phyloP scores from a whole-genome alignment of 805 yeast genomes.

The Lipomyces oligophaga region DNA sequence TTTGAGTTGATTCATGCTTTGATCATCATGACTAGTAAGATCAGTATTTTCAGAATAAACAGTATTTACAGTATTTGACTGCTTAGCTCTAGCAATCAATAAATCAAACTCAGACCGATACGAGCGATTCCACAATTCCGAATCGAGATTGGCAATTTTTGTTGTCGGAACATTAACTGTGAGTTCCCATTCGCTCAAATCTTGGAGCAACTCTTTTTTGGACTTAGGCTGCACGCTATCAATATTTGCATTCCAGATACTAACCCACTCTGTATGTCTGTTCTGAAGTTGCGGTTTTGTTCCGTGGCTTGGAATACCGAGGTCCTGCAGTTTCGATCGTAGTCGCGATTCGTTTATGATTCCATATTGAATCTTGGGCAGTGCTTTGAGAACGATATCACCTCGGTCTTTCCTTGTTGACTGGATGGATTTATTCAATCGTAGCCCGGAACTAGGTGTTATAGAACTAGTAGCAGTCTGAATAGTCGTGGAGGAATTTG shows the following conservation, averaged over 20 bases:
- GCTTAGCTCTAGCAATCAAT: slow-evolving; percentile 31
- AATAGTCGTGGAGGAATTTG: neutral
- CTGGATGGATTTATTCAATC: neutral
- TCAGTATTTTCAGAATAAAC: too few relatives aligned
- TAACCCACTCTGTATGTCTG: slow-evolving; percentile 72
- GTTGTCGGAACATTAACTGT: too few relatives aligned
- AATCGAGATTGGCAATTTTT: slow-evolving; percentile 27
- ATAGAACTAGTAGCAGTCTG: neutral
- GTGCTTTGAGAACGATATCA: slow-evolving; percentile 31
- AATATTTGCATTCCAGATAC: slow-evolving; percentile 74
- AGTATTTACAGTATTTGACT: too few relatives aligned
- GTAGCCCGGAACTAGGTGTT: neutral
- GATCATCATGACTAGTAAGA: too few relatives aligned
- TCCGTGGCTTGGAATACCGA: slow-evolving; percentile 61
- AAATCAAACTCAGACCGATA: slow-evolving; percentile 31
- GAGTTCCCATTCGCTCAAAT: slow-evolving; percentile 71
- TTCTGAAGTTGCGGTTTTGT: slow-evolving; percentile 58
- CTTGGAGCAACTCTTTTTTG: slow-evolving; percentile 52
- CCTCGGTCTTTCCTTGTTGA: neutral
- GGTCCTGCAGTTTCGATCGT: slow-evolving; percentile 53
- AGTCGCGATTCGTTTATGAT: slow-evolving; percentile 57
- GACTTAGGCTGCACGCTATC: slow-evolving; percentile 66
- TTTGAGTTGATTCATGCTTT: too few relatives aligned
- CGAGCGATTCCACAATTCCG: slow-evolving; percentile 28
- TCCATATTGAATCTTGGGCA: slow-evolving; percentile 63